phyloP scores from a whole-genome alignment of 2,329 filamentous ascomycete genomes.

The Colletotrichum filicis region DNA sequence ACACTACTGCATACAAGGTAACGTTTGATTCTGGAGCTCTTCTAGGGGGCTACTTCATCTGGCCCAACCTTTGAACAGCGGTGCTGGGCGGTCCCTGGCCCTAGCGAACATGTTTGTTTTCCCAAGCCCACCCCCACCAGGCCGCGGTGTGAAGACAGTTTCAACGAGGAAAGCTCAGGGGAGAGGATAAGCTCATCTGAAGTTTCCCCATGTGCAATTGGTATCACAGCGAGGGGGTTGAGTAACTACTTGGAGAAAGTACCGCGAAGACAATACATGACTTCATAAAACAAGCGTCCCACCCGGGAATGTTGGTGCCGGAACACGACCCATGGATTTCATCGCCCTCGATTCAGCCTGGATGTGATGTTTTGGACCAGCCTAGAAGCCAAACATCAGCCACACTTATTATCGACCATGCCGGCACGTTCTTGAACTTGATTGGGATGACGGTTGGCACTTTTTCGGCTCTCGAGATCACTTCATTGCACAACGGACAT shows the following conservation, averaged over 20 bases:
- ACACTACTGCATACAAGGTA: background rate
- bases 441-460: background rate
- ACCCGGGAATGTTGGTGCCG: constrained; percentile 25
- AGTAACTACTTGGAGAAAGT: constrained; percentile 17
- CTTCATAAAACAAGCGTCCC: constrained; percentile 23
- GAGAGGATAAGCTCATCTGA: constrained; percentile 24
- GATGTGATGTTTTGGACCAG: constrained; percentile 1
- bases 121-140: constrained; percentile 11
- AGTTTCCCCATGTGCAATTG: constrained; percentile 17
- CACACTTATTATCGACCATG: constrained; percentile 24
- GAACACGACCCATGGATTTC: constrained; percentile 9
- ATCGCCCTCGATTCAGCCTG: background rate
- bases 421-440: background rate
- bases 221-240: constrained; percentile 28
- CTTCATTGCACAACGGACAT: background rate
- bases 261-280: background rate
- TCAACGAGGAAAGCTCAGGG: constrained; percentile 21
- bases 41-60: background rate
- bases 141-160: constrained; percentile 23
- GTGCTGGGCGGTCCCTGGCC: background rate
- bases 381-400: constrained; percentile 6
- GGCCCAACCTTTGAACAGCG: background rate
- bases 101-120: constrained; percentile 27
- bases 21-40: background rate
- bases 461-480: background rate